Percentiles rank a stretch among this genome's conserved stretches.
Evolutionary conservation across 2,329 filamentous ascomycete species (phyloP).

Genomic region (Neonectria faginata): DNA sequence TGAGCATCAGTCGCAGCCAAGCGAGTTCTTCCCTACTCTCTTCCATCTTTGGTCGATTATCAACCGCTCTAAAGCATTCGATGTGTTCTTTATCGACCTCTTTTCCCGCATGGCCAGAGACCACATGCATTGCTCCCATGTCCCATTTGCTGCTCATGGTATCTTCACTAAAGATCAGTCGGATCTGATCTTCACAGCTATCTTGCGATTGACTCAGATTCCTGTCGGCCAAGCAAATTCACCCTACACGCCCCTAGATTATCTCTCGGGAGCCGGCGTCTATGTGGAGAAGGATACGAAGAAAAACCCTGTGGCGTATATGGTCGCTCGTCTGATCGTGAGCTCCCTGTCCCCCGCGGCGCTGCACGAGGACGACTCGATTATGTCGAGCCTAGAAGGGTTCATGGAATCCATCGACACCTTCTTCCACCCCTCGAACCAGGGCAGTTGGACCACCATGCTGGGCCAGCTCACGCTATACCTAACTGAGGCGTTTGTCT

Average conservation of each 20-base stretch:
- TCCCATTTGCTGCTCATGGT: slow-evolving; percentile 86
- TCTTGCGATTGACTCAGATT: slow-evolving; percentile 90
- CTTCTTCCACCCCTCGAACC: slow-evolving; percentile 98
- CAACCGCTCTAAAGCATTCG: slow-evolving; percentile 87
- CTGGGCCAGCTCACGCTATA: slow-evolving; percentile 92
- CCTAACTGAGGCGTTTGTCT: slow-evolving; percentile 94
- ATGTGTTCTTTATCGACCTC: slow-evolving; percentile 89
- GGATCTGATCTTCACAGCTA: slow-evolving; percentile 90
- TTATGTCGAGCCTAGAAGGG: slow-evolving; percentile 87
- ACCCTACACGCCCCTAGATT: slow-evolving; percentile 88
- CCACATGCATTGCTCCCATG: slow-evolving; percentile 77
- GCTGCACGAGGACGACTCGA: slow-evolving; percentile 79
- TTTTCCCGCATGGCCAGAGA: slow-evolving; percentile 90
- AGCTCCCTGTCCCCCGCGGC: slow-evolving; percentile 92
- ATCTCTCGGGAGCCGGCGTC: slow-evolving; percentile 83
- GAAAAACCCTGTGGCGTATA: slow-evolving; percentile 91
- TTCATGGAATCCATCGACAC: slow-evolving; percentile 96
- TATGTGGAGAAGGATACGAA: slow-evolving; percentile 93
- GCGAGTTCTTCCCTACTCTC: slow-evolving; percentile 90
- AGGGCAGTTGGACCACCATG: slow-evolving; percentile 89
- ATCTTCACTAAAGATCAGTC: slow-evolving; percentile 95
- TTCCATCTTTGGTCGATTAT: slow-evolving; percentile 98
- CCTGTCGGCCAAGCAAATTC: slow-evolving; percentile 96
- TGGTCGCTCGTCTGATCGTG: slow-evolving; percentile 91
- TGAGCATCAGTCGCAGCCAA: slow-evolving; percentile 81